A percentile compares a stretch with the other conserved stretches of the same genome.
phyloP scores from a whole-genome alignment of 306 rosid species.

The Ziziphus jujuba region DNA sequence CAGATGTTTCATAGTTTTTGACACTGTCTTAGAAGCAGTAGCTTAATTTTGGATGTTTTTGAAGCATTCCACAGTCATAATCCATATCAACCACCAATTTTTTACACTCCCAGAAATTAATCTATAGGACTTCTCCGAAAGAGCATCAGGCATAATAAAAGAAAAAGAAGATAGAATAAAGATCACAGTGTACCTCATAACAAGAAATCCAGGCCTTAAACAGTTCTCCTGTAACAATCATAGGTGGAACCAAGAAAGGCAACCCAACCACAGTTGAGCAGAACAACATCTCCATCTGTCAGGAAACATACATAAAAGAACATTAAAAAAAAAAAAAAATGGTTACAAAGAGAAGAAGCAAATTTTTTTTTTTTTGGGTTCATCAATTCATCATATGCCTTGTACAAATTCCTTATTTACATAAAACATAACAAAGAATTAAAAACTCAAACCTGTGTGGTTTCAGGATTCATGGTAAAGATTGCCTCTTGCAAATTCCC shows the following conservation, averaged over 20 bases:
- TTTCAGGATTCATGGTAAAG: conserved; percentile 54
- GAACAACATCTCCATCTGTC: conserved; percentile 66
- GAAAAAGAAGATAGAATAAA: not conserved
- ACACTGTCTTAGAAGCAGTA: too few species aligned
- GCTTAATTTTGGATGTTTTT: too few species aligned
- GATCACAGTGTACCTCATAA: conserved; percentile 35
- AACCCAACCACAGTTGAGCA: conserved; percentile 65
- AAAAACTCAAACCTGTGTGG: conserved; percentile 46
- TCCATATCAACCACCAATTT: too few species aligned
- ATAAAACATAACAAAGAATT: not conserved
- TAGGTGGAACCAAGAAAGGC: conserved; percentile 53
- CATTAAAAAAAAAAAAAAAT: not conserved
- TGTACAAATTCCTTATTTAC: not conserved
- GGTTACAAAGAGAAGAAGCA: not conserved
- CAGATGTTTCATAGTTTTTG: too few species aligned
- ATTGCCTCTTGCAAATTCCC: conserved; percentile 73
- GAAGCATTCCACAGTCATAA: too few species aligned
- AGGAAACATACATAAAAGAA: not conserved
- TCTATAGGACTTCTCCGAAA: too few species aligned
- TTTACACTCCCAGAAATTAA: too few species aligned
- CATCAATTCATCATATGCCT: too few species aligned
- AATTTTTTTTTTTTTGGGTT: too few species aligned
- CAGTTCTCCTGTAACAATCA: conserved; percentile 65
- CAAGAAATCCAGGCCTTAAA: conserved; percentile 63
- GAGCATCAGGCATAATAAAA: too few species aligned